Evolutionary conservation across 2,329 filamentous ascomycete genomes (phyloP), one percentile per base, ranked within the genome.

Genomic region (Hypoxylon sp.): DNA sequence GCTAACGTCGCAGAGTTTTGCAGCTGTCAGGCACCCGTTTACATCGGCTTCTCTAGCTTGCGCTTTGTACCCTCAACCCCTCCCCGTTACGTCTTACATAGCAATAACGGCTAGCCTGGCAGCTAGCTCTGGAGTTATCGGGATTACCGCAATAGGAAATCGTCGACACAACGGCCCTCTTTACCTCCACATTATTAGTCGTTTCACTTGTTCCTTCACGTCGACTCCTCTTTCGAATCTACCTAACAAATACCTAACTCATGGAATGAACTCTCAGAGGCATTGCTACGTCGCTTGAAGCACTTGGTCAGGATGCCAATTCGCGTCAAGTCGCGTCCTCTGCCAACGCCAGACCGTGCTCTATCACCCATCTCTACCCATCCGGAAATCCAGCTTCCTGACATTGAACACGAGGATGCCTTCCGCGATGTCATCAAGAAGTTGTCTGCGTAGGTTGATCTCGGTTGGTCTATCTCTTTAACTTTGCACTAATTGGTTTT

Each of bases 381-480:
- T 0, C 71, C 70, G 21, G 74, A 76, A 10, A 62, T 71, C 2
- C 76, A 82, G 10, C 80, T 91, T 35, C 90, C 90, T 17, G 79
- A 86, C 44, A 90, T 93, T 72, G 78, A 76, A 6, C 80, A 85
- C 15, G 81, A 85, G 24, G 90, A 93, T 73, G 79, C 81, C 24
- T 92, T 93, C 75, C 87, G 89, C 50, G 83, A 84, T 13, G 83
- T 93, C 17, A 87, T 92, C 62, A 88, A 89, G 80, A 91, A 92
- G 80, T 82, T 93, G 37, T 90, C 89, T 1, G 76, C 83, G 88
- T 91, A 78, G 67, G 85, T 65, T 29, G 48, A 42, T 47, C 50
- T n/a, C 11, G 8, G 47, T 58, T 19, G 21, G n/a, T 15, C 37
- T 53, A 15, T 44, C n/a, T 15, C 2, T 29, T 35, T 4, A 10